Evolutionary conservation across 495 filamentous ascomycete species (phyloP).

Genomic region (Penicillium alfredii): DNA sequence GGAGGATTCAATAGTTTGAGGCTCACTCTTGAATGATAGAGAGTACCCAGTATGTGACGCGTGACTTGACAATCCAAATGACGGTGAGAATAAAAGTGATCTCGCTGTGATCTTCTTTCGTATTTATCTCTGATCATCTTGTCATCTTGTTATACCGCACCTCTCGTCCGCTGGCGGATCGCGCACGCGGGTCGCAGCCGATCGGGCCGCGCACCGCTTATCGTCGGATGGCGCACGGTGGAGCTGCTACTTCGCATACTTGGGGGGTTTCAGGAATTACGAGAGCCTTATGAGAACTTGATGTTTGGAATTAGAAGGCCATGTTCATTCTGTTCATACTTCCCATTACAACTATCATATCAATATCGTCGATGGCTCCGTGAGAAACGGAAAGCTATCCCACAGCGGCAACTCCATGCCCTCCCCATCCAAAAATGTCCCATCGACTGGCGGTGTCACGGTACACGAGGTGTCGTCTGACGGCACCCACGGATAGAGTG

Average conservation of each 20-base stretch:
- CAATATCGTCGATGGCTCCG: conserved; percentile 16
- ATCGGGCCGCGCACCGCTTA: conserved; percentile 21
- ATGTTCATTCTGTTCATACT: too few species aligned
- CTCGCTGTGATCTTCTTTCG: background rate
- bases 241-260: too few species aligned
- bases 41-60: too few species aligned
- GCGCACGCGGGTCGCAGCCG: conserved; percentile 11
- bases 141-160: conserved; percentile 10
- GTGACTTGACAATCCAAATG: too few species aligned
- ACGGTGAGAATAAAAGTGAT: background rate
- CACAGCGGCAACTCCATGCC: conserved; percentile 32
- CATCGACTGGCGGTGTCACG: conserved; percentile 16
- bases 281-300: too few species aligned
- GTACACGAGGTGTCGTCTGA: conserved; percentile 12
- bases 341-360: background rate
- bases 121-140: conserved; percentile 1
- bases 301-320: too few species aligned
- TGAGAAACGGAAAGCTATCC: conserved; percentile 35
- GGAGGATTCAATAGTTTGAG: too few species aligned
- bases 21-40: too few species aligned
- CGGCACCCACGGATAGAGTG: conserved; percentile 15
- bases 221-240: conserved; percentile 13
- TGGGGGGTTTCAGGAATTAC: too few species aligned
- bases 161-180: conserved; percentile 8
- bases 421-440: conserved; percentile 23